phyloP scores from a whole-genome alignment of 495 filamentous ascomycete genomes.

The Acidiella bohemica region DNA sequence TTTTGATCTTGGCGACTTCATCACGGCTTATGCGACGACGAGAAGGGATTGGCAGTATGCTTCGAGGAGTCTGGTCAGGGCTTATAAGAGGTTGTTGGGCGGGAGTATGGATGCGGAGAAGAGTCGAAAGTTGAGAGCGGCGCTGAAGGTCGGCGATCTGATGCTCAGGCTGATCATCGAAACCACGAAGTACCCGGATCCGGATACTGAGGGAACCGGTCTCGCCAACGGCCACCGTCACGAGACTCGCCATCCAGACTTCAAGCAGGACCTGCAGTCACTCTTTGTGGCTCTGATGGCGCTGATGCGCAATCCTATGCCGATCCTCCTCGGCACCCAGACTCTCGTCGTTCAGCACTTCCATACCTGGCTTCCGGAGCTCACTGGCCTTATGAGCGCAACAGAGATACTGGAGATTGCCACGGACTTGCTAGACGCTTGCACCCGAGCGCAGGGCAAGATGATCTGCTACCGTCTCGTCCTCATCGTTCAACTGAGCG shows the following conservation, averaged over 20 bases:
- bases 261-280: conserved; percentile 47
- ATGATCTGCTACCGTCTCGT: conserved; percentile 88
- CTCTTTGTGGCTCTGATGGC: conserved; percentile 83
- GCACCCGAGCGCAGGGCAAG: conserved; percentile 76
- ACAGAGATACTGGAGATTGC: conserved; percentile 86
- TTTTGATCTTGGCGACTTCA: conserved; percentile 79
- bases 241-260: conserved; percentile 10
- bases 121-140: conserved; percentile 71
- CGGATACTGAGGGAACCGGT: conserved; percentile 49
- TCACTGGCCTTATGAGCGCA: conserved; percentile 57
- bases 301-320: conserved; percentile 75
- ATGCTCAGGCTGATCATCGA: conserved; percentile 92
- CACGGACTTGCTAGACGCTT: conserved; percentile 86
- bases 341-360: conserved; percentile 94
- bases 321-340: conserved; percentile 80
- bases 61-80: conserved; percentile 78
- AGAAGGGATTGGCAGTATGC: conserved; percentile 90
- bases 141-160: conserved; percentile 88
- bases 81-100: conserved; percentile 67
- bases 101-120: conserved; percentile 67
- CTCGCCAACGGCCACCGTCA: conserved; percentile 2
- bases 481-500: conserved; percentile 78
- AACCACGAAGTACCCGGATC: conserved; percentile 71
- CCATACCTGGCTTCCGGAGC: conserved; percentile 87
- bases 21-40: conserved; percentile 80